Base-by-base conservation (phyloP, 441 rosid genomes). In the Geranium incanum region DNA sequence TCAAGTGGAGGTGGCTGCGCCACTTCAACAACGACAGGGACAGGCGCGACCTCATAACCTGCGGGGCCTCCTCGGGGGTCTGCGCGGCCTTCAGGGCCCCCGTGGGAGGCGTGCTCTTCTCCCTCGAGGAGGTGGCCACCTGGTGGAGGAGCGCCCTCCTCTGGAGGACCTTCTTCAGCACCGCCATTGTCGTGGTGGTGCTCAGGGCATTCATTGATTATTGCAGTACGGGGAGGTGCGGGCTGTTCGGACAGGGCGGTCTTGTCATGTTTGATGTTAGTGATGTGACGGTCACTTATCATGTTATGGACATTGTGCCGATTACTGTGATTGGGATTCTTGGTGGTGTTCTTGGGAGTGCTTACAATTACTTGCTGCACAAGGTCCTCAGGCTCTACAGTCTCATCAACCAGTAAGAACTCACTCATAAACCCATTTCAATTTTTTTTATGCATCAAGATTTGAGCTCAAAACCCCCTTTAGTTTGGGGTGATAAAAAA, bases 91-190 rank as follows among this genome's bases (percentile, higher is more conserved):
- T 92, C 68, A 91, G 97, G 36, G 97, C 97, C 67, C 99, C 99
- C 4, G 99, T 92, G 68, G 99, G 99, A 0, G 99, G 99, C 18
- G 97, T 94, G 12, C 94, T 94, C 65, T 94, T 94, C 52, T 95
- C 99, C 37, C 99, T 94, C 36, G 97, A 94, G 81, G 99, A 94
- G 81, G 97, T 88, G 74, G 94, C 97, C 72, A 90, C 99, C 63
- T 94, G 97, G 98, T 94, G 99, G 99, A 83, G 99, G 80, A 94
- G 94, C 81, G 95, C 99, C 48, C 95, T 94, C 78, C 95, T 94
- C 52, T 94, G 99, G 99, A 86, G 97, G 79, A 94, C 97, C 39
- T 92, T 94, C 81, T 94, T 94, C 76, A 94, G 97, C 19, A 94
- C 97, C 9, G 99, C 99, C 39, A 90, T 94, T 6, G 97, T 92